Evolutionary conservation across 208 protist genomes (phyloP), one percentile per base, ranked within the genome.

Genomic region (Vickermania ingenoplastis): DNA sequence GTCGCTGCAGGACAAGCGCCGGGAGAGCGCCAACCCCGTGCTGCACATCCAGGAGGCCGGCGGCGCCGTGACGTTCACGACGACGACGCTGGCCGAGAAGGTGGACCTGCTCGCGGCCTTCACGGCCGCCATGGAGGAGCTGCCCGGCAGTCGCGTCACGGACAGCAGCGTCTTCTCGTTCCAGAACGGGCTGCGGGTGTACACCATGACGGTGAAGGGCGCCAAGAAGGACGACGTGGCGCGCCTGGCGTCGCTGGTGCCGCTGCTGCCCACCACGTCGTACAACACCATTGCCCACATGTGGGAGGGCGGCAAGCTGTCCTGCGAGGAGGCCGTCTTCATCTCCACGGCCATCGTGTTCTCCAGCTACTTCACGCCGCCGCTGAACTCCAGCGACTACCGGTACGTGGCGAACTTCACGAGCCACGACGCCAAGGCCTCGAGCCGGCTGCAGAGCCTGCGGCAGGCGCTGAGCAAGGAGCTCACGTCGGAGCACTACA

Each of bases 301-400:
- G 66, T 78, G 88, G 73, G 71, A 88, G 57, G 65, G 70, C n/a
- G 53, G 72, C 49, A 52, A 61, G 23, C 71, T 94, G 25, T 78
- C 70, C 36, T 71, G 63, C 41, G 75, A 88, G 65, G 75, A 86
- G 55, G 70, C 73, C 41, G 79, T 92, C 55, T 94, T 79, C 59
- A 74, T 84, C n/a, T 76, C 84, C 53, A 77, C 77, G 11, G 82
- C 79, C 5, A 65, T 88, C 57, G 77, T 87, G 52, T 92, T 94
- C 60, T 61, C 83, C 31, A 86, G 86, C 69, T 90, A 95, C 76
- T 97, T 96, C 79, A 92, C 94, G 23, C 86, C 79, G 51, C 75
- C 75, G 59, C 79, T 82, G 30, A 75, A 68, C 17, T 76, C 67
- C n/a, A 90, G 91, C 25, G 79, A 91, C 74, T 95, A 86, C 64